These are phyloP conservation scores for Skeletonema grethae DNA, from an alignment of 108 stramenopile species.

Conservation along the genomic window DNA sequence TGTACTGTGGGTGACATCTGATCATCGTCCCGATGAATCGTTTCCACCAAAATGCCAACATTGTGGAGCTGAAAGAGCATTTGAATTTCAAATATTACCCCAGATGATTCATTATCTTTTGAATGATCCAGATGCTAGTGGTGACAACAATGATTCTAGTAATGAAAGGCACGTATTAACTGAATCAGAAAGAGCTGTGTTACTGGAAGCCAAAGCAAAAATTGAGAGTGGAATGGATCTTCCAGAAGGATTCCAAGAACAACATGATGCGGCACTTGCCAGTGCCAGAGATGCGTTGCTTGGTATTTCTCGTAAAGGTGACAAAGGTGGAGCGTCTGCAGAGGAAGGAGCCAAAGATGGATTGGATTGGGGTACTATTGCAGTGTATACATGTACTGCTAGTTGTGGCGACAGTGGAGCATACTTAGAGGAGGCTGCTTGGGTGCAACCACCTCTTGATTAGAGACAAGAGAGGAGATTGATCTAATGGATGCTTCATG, in stretches of 20 bases:
- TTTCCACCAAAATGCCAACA: conserved; percentile 62
- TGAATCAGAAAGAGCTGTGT: conserved; percentile 55
- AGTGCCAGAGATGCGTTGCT: conserved; percentile 37
- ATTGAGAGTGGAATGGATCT: conserved; percentile 55
- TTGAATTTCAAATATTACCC: conserved; percentile 89
- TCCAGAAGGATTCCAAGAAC: conserved; percentile 67
- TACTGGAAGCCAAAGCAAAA: conserved; percentile 43
- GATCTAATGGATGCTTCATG: background rate
- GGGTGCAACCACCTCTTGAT: conserved; percentile 80
- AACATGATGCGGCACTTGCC: conserved; percentile 62
- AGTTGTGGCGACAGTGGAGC: conserved; percentile 76
- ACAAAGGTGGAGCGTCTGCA: conserved; percentile 15
- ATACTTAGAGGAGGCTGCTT: conserved; percentile 82
- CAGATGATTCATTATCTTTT: conserved; percentile 83
- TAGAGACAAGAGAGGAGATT: conserved; percentile 11
- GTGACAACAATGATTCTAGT: background rate
- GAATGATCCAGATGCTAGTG: conserved; percentile 22
- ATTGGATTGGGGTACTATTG: conserved; percentile 81
- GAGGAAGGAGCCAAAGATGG: conserved; percentile 26
- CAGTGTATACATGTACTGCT: conserved; percentile 80
- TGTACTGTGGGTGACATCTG: conserved; percentile 72
- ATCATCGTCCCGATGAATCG: conserved; percentile 45
- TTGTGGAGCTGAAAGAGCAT: conserved; percentile 71
- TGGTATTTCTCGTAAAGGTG: conserved; percentile 27
- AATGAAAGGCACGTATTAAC: conserved; percentile 26